Conservation (phyloP, 2,329 filamentous ascomycete species). For the Aspergillus terreus region DNA sequence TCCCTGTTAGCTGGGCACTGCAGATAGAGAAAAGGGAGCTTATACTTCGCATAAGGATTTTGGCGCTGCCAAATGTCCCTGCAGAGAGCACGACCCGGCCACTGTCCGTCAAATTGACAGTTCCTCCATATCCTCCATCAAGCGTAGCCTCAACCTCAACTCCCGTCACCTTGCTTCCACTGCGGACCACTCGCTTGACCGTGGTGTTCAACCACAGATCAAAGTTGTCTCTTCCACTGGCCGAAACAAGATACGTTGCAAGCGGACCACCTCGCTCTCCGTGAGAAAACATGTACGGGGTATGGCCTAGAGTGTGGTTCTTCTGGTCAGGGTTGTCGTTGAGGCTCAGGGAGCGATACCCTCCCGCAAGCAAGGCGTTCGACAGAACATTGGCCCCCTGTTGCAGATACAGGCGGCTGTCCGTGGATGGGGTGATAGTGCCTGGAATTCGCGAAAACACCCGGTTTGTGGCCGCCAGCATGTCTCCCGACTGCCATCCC, state of each 20-base stretch:
- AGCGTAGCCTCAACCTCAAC: slow-evolving; percentile 11
- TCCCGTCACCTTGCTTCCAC: slow-evolving; percentile 2
- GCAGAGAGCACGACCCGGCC: slow-evolving; percentile 8
- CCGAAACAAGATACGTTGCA: slow-evolving; percentile 9
- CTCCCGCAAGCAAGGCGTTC: background rate
- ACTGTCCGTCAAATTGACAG: slow-evolving; percentile 3
- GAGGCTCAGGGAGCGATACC: background rate
- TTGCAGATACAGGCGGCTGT: slow-evolving; percentile 6
- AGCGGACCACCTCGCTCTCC: slow-evolving; percentile 9
- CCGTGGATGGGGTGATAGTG: slow-evolving; percentile 2
- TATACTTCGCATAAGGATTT: slow-evolving; percentile 10
- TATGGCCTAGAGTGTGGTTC: slow-evolving; percentile 6
- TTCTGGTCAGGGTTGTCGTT: slow-evolving; percentile 4
- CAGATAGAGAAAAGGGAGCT: background rate
- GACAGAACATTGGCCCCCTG: slow-evolving; percentile 3
- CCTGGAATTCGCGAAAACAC: slow-evolving; percentile 9
- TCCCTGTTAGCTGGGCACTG: background rate
- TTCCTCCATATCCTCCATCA: slow-evolving; percentile 6
- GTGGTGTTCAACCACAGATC: slow-evolving; percentile 6
- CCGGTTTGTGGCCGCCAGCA: slow-evolving; percentile 2
- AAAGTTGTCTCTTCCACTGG: slow-evolving; percentile 6
- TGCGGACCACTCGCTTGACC: slow-evolving; percentile 5
- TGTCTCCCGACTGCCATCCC: slow-evolving; percentile 6
- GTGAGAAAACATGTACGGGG: slow-evolving; percentile 8
- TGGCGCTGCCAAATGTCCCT: slow-evolving; percentile 6